Evolutionary conservation across 2,329 filamentous ascomycete genomes (phyloP), one percentile per base, ranked within the genome.

Genomic region (Verticillium albo-atrum): DNA sequence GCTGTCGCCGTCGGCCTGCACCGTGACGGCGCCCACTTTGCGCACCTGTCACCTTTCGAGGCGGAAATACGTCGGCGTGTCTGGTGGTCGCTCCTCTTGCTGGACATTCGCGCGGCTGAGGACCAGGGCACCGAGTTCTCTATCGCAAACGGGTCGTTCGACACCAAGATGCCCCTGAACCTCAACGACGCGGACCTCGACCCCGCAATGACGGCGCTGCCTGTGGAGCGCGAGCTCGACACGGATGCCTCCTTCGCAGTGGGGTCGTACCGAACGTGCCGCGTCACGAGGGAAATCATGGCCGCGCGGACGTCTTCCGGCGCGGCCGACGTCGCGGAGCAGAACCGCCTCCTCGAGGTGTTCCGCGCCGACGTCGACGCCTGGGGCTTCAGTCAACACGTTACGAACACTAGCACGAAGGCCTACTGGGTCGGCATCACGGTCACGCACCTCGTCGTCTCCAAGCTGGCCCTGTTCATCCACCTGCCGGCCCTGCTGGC

Each of bases 41-140:
- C 71, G 4, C 78, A 82, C 14, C 66, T 89, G 1, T 78, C 78
- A 0, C 81, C 83, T 0, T 89, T 86, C 59, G 83, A 89, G 54
- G 77, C 78, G 3, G 82, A 88, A 70, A 80, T 87, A 72, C 79
- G 85, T 17, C 79, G 86, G 6, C 77, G 86, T 2, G 68, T 88
- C 0, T 89, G 85, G 81, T 84, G 83, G 74, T 83, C 87, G 63
- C 78, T 89, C 15, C 68, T 85, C 28, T 77, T 86, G 20, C 75
- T 88, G 1, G 86, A 89, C 63, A 74, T 80, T 25, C 79, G 81
- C 6, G 78, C 78, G 1, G 77, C 82, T 5, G 82, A 86, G 65
- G 77, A 85, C 54, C 78, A 82, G 3, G 84, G 84, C 10, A 76
- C 77, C 1, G 80, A 79, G 23, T 68, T 82, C 20, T 78, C 74